Percentiles rank a stretch among this genome's conserved stretches.
Evolutionary conservation across 805 yeast species (phyloP).

Genomic region (Pichia kluyveri): DNA sequence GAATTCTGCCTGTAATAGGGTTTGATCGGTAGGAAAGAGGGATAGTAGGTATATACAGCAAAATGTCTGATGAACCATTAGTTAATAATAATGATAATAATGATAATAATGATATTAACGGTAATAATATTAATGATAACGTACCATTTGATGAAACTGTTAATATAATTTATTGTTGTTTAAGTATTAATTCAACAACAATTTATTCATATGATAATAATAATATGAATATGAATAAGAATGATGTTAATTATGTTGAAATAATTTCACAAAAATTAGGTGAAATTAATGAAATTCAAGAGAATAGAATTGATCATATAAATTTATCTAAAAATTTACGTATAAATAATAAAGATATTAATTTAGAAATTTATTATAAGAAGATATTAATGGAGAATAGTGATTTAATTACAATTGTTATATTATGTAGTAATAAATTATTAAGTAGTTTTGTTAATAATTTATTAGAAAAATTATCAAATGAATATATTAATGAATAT

Average conservation of each 20-base stretch:
- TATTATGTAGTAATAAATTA: slow-evolving; percentile 36
- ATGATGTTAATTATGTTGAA: slow-evolving; percentile 44
- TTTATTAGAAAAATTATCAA: slow-evolving; percentile 40
- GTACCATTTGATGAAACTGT: slow-evolving; percentile 7
- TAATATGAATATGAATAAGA: slow-evolving; percentile 31
- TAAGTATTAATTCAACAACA: slow-evolving; percentile 44
- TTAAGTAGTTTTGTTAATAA: slow-evolving; percentile 38
- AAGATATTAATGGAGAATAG: slow-evolving; percentile 34
- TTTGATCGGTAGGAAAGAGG: too few relatives aligned
- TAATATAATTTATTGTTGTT: slow-evolving; percentile 20
- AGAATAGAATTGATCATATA: slow-evolving; percentile 22
- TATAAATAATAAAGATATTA: slow-evolving; percentile 15
- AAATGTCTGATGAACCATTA: background rate
- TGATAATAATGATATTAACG: background rate
- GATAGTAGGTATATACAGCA: too few relatives aligned
- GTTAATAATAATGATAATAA: background rate
- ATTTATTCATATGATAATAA: slow-evolving; percentile 48
- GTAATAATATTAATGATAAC: background rate
- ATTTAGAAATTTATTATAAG: slow-evolving; percentile 36
- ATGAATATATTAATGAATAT: slow-evolving; percentile 29
- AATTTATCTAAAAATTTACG: slow-evolving; percentile 15
- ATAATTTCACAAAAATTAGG: slow-evolving; percentile 46
- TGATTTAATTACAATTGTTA: slow-evolving; percentile 44
- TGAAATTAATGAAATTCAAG: slow-evolving; percentile 38
- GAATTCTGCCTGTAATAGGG: too few relatives aligned